Evolutionary conservation across 164 flowering plant species (phyloP).

Genomic region (Sextonia rubra): DNA sequence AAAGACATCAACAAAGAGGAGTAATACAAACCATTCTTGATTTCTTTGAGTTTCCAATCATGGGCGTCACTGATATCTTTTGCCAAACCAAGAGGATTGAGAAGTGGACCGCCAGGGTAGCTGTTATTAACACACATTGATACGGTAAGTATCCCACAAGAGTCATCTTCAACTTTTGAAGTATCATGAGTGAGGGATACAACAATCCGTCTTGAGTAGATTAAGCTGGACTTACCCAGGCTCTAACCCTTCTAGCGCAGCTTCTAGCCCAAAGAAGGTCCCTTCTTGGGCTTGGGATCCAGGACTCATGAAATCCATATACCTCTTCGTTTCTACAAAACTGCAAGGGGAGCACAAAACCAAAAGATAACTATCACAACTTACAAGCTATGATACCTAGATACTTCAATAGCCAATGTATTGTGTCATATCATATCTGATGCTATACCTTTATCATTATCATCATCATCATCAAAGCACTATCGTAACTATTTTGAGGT

Average conservation of each 20-base stretch:
- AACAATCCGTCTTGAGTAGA: background rate
- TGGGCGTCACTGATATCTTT: conserved; percentile 63
- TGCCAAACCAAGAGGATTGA: conserved; percentile 88
- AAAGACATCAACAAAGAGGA: background rate
- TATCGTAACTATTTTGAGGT: no score
- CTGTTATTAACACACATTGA: conserved; percentile 26
- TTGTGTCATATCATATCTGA: no score
- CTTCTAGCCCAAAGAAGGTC: conserved; percentile 80
- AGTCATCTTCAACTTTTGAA: background rate
- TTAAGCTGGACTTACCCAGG: conserved; percentile 53
- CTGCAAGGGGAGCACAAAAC: conserved; percentile 27
- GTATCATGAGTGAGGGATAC: background rate
- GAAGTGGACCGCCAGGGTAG: conserved; percentile 87
- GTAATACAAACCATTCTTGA: conserved; percentile 62
- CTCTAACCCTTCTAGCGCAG: conserved; percentile 78
- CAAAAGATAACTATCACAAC: background rate
- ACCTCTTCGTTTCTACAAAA: conserved; percentile 87
- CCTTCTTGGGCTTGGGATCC: conserved; percentile 87
- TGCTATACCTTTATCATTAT: no score
- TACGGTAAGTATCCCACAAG: background rate
- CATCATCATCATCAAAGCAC: no score
- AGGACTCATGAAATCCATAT: conserved; percentile 78
- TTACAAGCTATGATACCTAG: no score
- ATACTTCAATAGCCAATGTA: no score
- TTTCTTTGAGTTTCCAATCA: conserved; percentile 87